Base-by-base conservation (phyloP, 768 basidiomycete genomes). In the Hygrocybe coccinea region DNA sequence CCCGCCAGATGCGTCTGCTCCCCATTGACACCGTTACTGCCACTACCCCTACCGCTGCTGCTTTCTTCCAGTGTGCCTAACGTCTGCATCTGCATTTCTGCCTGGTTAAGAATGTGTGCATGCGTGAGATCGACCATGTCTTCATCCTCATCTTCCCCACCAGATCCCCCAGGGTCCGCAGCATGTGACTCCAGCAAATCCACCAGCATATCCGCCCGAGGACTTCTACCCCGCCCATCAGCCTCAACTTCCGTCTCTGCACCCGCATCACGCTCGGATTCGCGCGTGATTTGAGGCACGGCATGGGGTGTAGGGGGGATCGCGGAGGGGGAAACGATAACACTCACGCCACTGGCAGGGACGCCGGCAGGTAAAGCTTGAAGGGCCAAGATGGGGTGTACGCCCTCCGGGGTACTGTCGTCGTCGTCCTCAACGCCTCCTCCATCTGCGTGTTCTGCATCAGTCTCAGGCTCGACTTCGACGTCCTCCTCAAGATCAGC, bases 401-500 rank as follows among this genome's bases (percentile, higher is more conserved):
- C 29, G 29, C 17, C 41, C 56, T 50, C n/a, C 54, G 50, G 39
- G 3, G 19, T 10, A 10, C 39, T 41, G 15, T 41, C 39, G 11
- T 41, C 39, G 11, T 41, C 44, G 22, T 8, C 43, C 43, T 7
- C 43, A 19, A 11, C 43, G 21, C 17, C 43, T 19, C 43, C 43
- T 15, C 44, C 44, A 46, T 46, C 44, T 22, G n/a, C 38, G 15
- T 3, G 15, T 19, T 41, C 38, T 19, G 38, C 38, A 19, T 41
- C 38, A 5, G 19, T 60, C 19, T 75, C 74, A 8, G 68, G 50
- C 35, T 76, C 76, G 2, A 76, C 70, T 57, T 97, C 95, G 48
- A 97, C 95, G 65, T 97, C 95, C 55, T 92, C 93, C 48, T 98
- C 94, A 15, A 99, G 81, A 67, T 98, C 88, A 12, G 94, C 94